Evolutionary conservation across 805 yeast species (phyloP), one percentile per base, ranked within the genome.

Genomic region (Candida arabinofermentans): DNA sequence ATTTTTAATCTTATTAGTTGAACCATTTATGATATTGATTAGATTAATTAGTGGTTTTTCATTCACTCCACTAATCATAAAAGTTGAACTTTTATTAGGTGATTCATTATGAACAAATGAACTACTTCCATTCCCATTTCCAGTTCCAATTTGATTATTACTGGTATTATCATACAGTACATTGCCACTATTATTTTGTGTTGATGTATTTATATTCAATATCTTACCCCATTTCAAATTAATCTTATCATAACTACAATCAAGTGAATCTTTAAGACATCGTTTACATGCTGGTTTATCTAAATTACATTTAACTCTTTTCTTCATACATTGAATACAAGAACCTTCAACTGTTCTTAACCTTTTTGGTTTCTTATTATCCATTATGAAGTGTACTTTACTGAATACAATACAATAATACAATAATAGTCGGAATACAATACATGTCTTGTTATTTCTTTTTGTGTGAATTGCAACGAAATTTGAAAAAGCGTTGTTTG

Each of bases 301-400:
- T 13, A 71, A 56, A 38, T 72, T 74, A 52, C 79, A 74, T 49
- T 71, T 72, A 49, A 74, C 73, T 40, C 73, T 67, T 12, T 74
- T 58, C n/a, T 59, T 49, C 26, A 74, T 60, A 46, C 79, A 73
- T 13, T 71, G 69, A 70, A 75, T 68, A 49, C 79, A 73, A 19
- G 58, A 49, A 1, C 62, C 60, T 32, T 47, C 50, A 4, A 57
- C 61, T 0, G 57, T 52, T 35, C 62, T 44, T n/a, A 50, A 29
- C 32, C 62, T 43, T 33, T 52, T 55, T 5, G 49, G 24, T 44
- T 37, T 39, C 36, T 24, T 36, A 7, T 21, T 18, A 9, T 8
- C 2, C 18, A 21, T 10, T 17, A 9, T 8, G 13, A 5, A 3
- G 8, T 14, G 12, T 21, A 5, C 4, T 7, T 12, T 13, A 21